phyloP scores from a whole-genome alignment of 192 early-diverging fungal genomes.

The Backusella macrospora region DNA sequence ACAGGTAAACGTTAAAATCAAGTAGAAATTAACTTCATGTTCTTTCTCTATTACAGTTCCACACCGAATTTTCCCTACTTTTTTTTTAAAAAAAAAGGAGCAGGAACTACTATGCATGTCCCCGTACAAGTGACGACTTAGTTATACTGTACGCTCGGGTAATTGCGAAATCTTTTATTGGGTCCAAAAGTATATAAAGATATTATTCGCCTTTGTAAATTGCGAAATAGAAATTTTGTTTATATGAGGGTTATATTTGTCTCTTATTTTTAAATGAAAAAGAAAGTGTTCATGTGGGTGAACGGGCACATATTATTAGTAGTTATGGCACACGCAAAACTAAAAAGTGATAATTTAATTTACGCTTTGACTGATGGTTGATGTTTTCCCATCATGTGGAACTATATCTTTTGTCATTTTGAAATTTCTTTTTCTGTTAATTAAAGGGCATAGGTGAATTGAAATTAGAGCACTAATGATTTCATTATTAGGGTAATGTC shows the following conservation, averaged over 20 bases:
- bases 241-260: conserved; percentile 1
- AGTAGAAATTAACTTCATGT: not conserved
- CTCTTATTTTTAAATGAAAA: conserved; percentile 13
- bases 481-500: conserved; percentile 28
- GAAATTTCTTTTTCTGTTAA: not conserved
- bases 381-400: conserved; percentile 4
- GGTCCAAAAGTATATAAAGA: conserved; percentile 20
- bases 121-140: not conserved
- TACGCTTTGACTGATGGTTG: not conserved
- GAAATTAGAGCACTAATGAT: not conserved
- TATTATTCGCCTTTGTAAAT: conserved; percentile 13
- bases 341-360: not conserved
- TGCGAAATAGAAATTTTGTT: conserved; percentile 12
- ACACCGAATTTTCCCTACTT: conserved; percentile 3
- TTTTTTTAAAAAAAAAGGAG: not conserved
- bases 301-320: conserved; percentile 15
- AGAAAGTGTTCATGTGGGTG: not conserved
- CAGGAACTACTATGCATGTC: conserved; percentile 23
- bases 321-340: conserved; percentile 15
- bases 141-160: conserved; percentile 17
- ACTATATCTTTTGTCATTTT: conserved; percentile 14
- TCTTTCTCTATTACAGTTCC: conserved; percentile 5
- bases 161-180: conserved; percentile 21
- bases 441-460: not conserved
- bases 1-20: conserved; percentile 29